phyloP scores from a whole-genome alignment of 805 yeast species.

The Yamadazyma nakazawae region DNA sequence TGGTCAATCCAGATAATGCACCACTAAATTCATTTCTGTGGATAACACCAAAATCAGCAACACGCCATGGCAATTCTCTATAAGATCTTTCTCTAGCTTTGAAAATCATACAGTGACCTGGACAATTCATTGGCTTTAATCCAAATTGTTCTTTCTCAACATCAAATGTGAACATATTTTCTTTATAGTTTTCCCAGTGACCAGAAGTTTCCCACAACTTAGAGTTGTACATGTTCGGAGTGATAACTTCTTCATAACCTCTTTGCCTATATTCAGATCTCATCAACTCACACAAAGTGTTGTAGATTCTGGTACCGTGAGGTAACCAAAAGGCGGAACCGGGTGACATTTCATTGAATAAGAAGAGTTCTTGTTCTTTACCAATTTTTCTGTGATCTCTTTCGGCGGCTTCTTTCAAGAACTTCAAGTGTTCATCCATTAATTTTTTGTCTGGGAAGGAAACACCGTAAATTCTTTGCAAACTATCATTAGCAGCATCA shows the following conservation, averaged over 20 bases:
- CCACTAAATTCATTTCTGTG: constrained; percentile 97
- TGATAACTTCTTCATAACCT: constrained; percentile 97
- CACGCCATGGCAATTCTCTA: constrained; percentile 97
- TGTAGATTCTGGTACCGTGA: constrained; percentile 97
- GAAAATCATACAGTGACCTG: constrained; percentile 91
- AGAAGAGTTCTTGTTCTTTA: constrained; percentile 91
- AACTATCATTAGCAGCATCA: constrained; percentile 86
- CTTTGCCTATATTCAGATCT: constrained; percentile 84
- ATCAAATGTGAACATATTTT: constrained; percentile 94
- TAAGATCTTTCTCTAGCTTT: constrained; percentile 91
- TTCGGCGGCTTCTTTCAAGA: constrained; percentile 91
- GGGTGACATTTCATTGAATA: constrained; percentile 95
- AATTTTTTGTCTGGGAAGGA: constrained; percentile 97
- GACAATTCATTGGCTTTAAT: constrained; percentile 91
- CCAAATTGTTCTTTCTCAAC: constrained; percentile 96
- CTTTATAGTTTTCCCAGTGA: constrained; percentile 97
- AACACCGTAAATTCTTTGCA: constrained; percentile 96
- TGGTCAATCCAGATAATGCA: constrained; percentile 84
- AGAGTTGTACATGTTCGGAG: constrained; percentile 98
- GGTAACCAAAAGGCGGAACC: constrained; percentile 99
- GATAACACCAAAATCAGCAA: constrained; percentile 95
- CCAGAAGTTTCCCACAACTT: constrained; percentile 99
- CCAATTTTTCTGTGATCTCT: constrained; percentile 98
- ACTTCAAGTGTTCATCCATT: constrained; percentile 92
- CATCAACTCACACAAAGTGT: constrained; percentile 74